phyloP scores from a whole-genome alignment of 2,329 filamentous ascomycete genomes.

The Aspergillus phoenicis region DNA sequence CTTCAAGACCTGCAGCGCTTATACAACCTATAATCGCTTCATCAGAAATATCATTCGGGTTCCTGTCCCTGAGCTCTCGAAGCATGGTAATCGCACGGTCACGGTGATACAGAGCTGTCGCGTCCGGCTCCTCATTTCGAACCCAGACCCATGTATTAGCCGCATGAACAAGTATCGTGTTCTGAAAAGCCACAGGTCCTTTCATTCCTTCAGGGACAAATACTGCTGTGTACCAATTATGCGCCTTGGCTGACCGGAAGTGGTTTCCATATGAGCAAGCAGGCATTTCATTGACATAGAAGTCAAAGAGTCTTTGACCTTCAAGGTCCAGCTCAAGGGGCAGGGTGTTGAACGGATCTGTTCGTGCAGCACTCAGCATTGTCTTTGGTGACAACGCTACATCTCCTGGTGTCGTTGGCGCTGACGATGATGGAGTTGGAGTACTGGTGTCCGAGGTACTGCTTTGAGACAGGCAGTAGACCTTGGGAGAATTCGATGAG shows the following conservation, averaged over 20 bases:
- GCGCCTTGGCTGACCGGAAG: slow-evolving; percentile 35
- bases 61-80: slow-evolving; percentile 33
- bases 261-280: slow-evolving; percentile 44
- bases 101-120: slow-evolving; percentile 35
- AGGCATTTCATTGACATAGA: slow-evolving; percentile 45
- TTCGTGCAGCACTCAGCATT: slow-evolving; percentile 40
- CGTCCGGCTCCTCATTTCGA: slow-evolving; percentile 35
- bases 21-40: slow-evolving; percentile 44
- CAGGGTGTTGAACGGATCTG: slow-evolving; percentile 41
- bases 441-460: slow-evolving; percentile 16
- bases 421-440: slow-evolving; percentile 19
- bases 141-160: slow-evolving; percentile 44
- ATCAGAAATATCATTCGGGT: slow-evolving; percentile 40
- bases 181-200: slow-evolving; percentile 41
- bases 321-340: slow-evolving; percentile 36
- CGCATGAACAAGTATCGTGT: slow-evolving; percentile 43
- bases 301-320: slow-evolving; percentile 41
- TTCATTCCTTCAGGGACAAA: slow-evolving; percentile 47
- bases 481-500: background rate
- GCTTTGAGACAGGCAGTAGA: slow-evolving; percentile 13
- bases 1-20: slow-evolving; percentile 43
- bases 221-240: slow-evolving; percentile 43
- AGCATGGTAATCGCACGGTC: slow-evolving; percentile 39
- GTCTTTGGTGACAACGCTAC: slow-evolving; percentile 32
- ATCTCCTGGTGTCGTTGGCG: slow-evolving; percentile 20